Evolutionary conservation across 2,329 filamentous ascomycete genomes (phyloP), one percentile per base, ranked within the genome.

Genomic region (Cladophialophora immunda): DNA sequence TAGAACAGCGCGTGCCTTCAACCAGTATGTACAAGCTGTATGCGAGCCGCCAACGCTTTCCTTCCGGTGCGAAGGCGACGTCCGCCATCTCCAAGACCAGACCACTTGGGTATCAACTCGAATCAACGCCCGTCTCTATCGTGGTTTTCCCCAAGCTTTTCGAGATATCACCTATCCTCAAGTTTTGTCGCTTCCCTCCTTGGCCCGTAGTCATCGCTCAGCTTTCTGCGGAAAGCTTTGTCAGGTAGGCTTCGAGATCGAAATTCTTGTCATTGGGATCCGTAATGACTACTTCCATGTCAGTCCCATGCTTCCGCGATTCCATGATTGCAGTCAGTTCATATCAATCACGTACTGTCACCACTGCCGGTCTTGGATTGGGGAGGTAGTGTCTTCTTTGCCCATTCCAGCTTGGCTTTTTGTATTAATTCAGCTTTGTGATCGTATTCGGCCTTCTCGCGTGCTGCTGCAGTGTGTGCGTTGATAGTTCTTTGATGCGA

Each of bases 381-480:
- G 73, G 81, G 76, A 65, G 87, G 86, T 70, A 80, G 73, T 76
- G 87, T 90, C 86, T 91, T 92, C 88, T 91, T 95, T 76, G 87
- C 85, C 82, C 90, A 99, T 82, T 95, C 94, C 67, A 89, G 88
- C 89, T 96, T 97, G 73, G 95, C 95, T 83, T 97, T 87, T 76
- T 91, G 84, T 85, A 99, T 98, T 85, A 98, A 86, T 75, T 89
- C 88, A 83, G 93, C 87, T 87, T 98, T 96, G 83, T 92, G 91
- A 78, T 94, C 86, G 80, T 94, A 98, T 80, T 97, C 92, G 78
- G 89, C 88, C 81, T 96, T 84, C 75, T 88, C 86, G 75, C 90
- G 87, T 73, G 89, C 85, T 69, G 86, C 82, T 82, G 89, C 91
- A 77, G 93, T 89, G 76, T 87, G 81, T 65, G 91, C 81, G 74